Percentiles rank a stretch among this genome's conserved stretches.
Evolutionary conservation across 805 yeast genomes (phyloP).

Genomic region (Myxozyma kluyveri): DNA sequence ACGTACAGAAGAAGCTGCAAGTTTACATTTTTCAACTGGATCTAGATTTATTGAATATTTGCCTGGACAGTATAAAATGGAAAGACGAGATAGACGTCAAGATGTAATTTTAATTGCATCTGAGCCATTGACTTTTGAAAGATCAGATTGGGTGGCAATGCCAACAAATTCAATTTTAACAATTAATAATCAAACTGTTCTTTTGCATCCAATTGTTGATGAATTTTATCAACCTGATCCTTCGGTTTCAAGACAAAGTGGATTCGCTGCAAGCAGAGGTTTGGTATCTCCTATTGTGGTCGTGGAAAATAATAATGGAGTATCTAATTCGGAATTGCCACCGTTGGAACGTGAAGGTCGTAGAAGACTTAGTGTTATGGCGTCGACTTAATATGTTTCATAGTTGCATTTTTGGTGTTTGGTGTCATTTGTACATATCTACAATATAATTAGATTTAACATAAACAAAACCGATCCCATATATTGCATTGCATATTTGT

Average conservation of each 20-base stretch:
- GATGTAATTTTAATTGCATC: slow-evolving; percentile 96
- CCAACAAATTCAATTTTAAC: slow-evolving; percentile 89
- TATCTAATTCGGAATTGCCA: slow-evolving; percentile 47
- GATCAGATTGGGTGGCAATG: slow-evolving; percentile 94
- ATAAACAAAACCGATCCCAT: no score
- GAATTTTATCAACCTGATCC: slow-evolving; percentile 81
- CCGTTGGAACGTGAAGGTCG: slow-evolving; percentile 79
- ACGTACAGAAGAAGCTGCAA: slow-evolving; percentile 90
- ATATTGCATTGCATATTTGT: no score
- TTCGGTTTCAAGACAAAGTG: slow-evolving; percentile 64
- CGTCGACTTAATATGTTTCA: neutral
- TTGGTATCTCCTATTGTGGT: slow-evolving; percentile 90
- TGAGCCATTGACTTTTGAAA: slow-evolving; percentile 92
- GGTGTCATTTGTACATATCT: neutral
- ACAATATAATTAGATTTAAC: no score
- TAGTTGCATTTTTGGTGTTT: neutral
- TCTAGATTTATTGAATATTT: slow-evolving; percentile 84
- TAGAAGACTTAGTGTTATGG: slow-evolving; percentile 28
- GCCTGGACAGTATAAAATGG: slow-evolving; percentile 93
- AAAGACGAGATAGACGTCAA: slow-evolving; percentile 85
- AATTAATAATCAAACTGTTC: slow-evolving; percentile 77
- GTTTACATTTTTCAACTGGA: slow-evolving; percentile 91
- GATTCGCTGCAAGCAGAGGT: slow-evolving; percentile 86
- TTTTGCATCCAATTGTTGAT: slow-evolving; percentile 81
- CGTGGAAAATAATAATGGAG: slow-evolving; percentile 40